Evolutionary conservation across 768 basidiomycete genomes (phyloP), one percentile per base, ranked within the genome.

Genomic region (Suillus clintonianus): DNA sequence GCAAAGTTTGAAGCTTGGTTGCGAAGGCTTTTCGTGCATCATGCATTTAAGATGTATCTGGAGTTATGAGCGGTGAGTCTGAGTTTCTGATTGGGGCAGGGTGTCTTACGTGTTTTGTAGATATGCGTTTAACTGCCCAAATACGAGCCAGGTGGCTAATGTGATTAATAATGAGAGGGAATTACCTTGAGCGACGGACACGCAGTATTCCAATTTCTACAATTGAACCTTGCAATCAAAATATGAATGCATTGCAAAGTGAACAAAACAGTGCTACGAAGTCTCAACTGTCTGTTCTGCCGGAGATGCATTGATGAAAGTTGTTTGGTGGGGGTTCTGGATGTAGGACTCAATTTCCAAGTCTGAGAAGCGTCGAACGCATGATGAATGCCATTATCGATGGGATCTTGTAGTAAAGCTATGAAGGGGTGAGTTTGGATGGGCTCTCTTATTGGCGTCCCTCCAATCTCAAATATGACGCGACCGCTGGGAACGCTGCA

Each of bases 401-500:
- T 0, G 96, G 95, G 15, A 98, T 93, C 96, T 65, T 92, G 88
- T 39, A 91, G 89, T 53, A 98, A 85, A 17, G 93, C 96, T 97
- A 48, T 37, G 67, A 39, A 17, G 27, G 47, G n/a, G 65, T 42
- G 27, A 27, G 27, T 27, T 27, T 27, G 27, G 27, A 4, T 27
- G 27, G 27, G 27, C 4, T 95, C 92, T 64, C 95, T 89, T 62
- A 99, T 27, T 27, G 27, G 27, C 27, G 27, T 27, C 27, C 97
- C 96, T 1, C 94, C 95, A 70, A 98, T 89, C 75, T 98, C 97
- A 65, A 98, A 92, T 24, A 99, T 85, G 14, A 98, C 95, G 36
- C 94, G 88, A 1, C 95, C 95, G 10, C 85, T 89, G 6, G 91
- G 89, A 0, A 95, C 94, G 55, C 95, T 95, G 66, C 27, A 55